phyloP scores from a whole-genome alignment of 441 rosid species.

The Hura crepitans region DNA sequence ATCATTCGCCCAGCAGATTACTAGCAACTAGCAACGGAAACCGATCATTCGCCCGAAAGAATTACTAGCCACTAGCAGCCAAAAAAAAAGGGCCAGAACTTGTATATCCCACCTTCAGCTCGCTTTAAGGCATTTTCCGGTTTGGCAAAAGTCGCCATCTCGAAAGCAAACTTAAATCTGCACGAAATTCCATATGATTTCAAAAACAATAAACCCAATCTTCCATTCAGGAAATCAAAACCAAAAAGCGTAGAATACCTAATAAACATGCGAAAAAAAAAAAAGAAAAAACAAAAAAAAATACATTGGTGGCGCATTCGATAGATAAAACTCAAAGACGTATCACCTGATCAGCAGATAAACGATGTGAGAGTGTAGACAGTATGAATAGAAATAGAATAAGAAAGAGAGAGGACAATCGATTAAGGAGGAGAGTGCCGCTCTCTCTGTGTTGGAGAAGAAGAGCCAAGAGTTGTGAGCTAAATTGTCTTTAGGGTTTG shows the following conservation, averaged over 20 bases:
- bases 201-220: not conserved
- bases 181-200: not conserved
- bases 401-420: too few species aligned
- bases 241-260: not conserved
- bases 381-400: too few species aligned
- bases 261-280: not conserved
- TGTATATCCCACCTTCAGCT: conserved; percentile 60
- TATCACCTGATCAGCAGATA: not conserved
- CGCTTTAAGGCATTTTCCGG: conserved; percentile 92
- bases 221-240: not conserved
- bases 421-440: too few species aligned
- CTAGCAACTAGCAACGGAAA: too few species aligned
- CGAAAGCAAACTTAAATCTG: conserved; percentile 20
- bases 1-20: too few species aligned
- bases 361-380: too few species aligned
- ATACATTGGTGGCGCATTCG: not conserved
- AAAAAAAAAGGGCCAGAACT: not conserved
- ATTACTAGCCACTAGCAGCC: not conserved
- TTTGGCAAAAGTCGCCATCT: conserved; percentile 75
- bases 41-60: too few species aligned
- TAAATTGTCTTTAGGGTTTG: too few species aligned
- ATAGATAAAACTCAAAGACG: not conserved
- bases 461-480: too few species aligned
- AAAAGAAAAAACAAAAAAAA: not conserved
- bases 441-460: too few species aligned